Conservation (phyloP, 106 monocot species). For the Xerophyta viscosa region DNA sequence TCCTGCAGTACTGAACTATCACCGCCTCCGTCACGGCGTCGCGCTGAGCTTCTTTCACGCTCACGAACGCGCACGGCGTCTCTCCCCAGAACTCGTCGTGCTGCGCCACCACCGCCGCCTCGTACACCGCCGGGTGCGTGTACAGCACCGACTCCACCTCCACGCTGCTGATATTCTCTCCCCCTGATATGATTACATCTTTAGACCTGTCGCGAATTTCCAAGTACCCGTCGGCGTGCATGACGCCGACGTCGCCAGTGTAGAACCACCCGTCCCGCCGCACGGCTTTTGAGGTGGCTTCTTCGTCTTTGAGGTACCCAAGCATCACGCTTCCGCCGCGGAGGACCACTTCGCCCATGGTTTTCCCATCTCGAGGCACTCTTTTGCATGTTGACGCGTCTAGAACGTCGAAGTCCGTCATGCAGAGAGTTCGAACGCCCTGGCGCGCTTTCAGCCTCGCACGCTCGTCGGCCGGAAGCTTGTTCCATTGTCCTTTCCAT, state of each 20-base stretch:
- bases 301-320: constrained; percentile 60
- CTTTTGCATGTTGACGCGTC: constrained; percentile 28
- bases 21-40: constrained; percentile 25
- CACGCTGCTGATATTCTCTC: constrained; percentile 65
- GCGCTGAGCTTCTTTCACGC: constrained; percentile 21
- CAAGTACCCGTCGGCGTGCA: constrained; percentile 55
- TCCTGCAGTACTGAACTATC: constrained; percentile 42
- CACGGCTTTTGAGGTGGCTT: constrained; percentile 30
- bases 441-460: constrained; percentile 34
- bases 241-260: constrained; percentile 78
- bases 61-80: constrained; percentile 63
- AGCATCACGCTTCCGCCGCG: constrained; percentile 63
- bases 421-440: constrained; percentile 31
- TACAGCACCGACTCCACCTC: constrained; percentile 63
- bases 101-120: constrained; percentile 76
- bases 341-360: constrained; percentile 56
- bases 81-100: constrained; percentile 76
- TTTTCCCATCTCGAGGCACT: constrained; percentile 36
- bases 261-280: constrained; percentile 62
- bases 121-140: constrained; percentile 62
- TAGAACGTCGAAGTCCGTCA: constrained; percentile 45
- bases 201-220: constrained; percentile 61
- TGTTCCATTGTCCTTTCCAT: constrained; percentile 28
- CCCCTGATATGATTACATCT: constrained; percentile 83
- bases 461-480: constrained; percentile 21